Conservation (phyloP, 225 moss, liverwort and hornwort species). For the Sphagnum contortum region DNA sequence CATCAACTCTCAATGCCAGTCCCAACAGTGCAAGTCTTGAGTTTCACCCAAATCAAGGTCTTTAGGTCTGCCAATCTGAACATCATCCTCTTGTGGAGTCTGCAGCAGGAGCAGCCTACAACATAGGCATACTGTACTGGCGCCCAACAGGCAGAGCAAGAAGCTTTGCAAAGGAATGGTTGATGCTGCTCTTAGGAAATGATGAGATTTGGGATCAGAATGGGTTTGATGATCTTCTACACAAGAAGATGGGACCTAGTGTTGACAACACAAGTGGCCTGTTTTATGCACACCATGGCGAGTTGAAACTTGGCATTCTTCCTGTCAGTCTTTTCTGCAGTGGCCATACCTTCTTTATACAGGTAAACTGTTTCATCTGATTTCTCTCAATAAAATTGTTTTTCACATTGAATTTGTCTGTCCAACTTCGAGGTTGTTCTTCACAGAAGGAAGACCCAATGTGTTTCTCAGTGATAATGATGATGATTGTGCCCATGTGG, state of each 20-base stretch:
- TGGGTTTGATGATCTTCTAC: constrained; percentile 73
- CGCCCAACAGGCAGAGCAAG: constrained; percentile 68
- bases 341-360: constrained; percentile 89
- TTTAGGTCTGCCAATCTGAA: background rate
- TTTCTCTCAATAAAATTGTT: too few relatives aligned
- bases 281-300: constrained; percentile 52
- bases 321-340: constrained; percentile 94
- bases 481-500: background rate
- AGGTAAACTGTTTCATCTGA: constrained; percentile 23
- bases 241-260: constrained; percentile 41
- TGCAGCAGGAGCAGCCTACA: constrained; percentile 68
- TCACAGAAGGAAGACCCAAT: too few relatives aligned
- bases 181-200: constrained; percentile 42
- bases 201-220: constrained; percentile 85
- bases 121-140: constrained; percentile 91
- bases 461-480: too few relatives aligned
- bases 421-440: too few relatives aligned
- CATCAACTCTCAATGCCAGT: too few relatives aligned
- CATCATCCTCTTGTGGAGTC: too few relatives aligned
- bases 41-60: too few relatives aligned
- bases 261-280: constrained; percentile 45
- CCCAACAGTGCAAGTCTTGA: too few relatives aligned
- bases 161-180: constrained; percentile 68
- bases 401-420: too few relatives aligned
- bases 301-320: constrained; percentile 71